These are phyloP conservation scores for Austroboletus rostrupii DNA, from an alignment of 1,284 basidiomycete genomes.

Conservation along the genomic window DNA sequence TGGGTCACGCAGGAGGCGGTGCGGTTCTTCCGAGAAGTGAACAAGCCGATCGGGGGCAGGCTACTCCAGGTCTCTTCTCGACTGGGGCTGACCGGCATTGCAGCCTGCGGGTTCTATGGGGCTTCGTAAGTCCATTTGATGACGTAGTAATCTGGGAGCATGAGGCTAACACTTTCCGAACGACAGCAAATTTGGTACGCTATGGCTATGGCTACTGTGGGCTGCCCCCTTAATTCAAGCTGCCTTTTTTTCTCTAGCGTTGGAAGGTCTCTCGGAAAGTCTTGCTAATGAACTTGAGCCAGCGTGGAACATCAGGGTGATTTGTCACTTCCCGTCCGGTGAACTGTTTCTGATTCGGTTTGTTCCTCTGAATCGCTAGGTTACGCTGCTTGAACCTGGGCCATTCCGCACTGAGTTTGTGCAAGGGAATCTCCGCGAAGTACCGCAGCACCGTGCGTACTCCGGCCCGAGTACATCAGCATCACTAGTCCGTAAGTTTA, in stretches of 20 bases:
- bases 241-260: background rate
- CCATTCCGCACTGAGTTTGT: conserved; percentile 10
- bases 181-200: conserved; percentile 3
- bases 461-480: conserved; percentile 2
- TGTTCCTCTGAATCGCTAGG: background rate
- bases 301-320: conserved; percentile 21
- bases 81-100: background rate
- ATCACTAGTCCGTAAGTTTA: background rate
- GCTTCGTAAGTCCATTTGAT: conserved; percentile 1
- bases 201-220: too few relatives aligned
- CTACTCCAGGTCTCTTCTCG: conserved; percentile 28
- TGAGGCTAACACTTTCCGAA: background rate
- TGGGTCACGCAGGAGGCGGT: conserved; percentile 29
- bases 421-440: background rate
- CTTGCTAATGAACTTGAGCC: conserved; percentile 20
- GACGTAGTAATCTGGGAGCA: background rate
- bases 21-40: conserved; percentile 33
- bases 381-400: conserved; percentile 8
- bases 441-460: conserved; percentile 1
- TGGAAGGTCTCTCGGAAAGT: conserved; percentile 15
- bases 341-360: background rate
- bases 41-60: conserved; percentile 24
- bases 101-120: conserved; percentile 1
- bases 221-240: background rate
- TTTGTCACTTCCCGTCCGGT: background rate